These are phyloP conservation scores for Ceratocystiopsis brevicomis DNA, from an alignment of 2,329 filamentous ascomycete species.

Conservation along the genomic window DNA sequence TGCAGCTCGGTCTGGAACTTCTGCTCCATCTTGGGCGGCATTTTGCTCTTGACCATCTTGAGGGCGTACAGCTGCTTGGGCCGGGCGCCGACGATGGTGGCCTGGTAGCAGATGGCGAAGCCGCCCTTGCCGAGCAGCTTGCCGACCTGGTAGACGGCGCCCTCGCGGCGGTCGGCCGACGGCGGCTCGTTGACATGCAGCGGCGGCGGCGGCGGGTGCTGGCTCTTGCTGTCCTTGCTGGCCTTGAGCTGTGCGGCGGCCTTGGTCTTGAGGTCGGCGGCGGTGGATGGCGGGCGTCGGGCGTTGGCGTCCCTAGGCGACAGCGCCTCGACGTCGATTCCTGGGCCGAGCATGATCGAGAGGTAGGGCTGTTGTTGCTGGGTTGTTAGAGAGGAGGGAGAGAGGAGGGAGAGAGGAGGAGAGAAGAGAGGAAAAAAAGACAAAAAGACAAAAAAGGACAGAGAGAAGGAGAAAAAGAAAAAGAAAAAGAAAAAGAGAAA, in stretches of 20 bases:
- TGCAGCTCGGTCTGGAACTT: conserved; percentile 80
- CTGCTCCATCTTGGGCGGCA: conserved; percentile 68
- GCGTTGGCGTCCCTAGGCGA: conserved; percentile 47
- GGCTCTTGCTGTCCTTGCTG: conserved; percentile 47
- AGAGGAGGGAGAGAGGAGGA: background rate
- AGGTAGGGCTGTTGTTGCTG: too few species aligned
- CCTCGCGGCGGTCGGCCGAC: conserved; percentile 48
- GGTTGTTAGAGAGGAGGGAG: background rate
- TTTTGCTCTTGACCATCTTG: conserved; percentile 69
- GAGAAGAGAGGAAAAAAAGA: background rate
- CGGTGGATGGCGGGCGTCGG: conserved; percentile 26
- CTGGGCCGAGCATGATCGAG: conserved; percentile 25
- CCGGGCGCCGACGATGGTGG: conserved; percentile 43
- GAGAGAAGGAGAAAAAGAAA: background rate
- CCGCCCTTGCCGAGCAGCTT: conserved; percentile 62
- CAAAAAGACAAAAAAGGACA: background rate
- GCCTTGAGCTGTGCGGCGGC: conserved; percentile 33
- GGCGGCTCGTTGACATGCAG: conserved; percentile 40
- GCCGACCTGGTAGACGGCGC: conserved; percentile 55
- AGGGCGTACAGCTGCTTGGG: conserved; percentile 52
- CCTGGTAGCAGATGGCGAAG: conserved; percentile 56
- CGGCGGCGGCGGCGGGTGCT: conserved; percentile 47
- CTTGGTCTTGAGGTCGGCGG: conserved; percentile 33
- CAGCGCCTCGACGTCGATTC: conserved; percentile 41
- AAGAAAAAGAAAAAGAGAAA: background rate